These are phyloP conservation scores for Ogataea nonfermentans DNA, from an alignment of 805 yeast genomes.

Conservation along the genomic window DNA sequence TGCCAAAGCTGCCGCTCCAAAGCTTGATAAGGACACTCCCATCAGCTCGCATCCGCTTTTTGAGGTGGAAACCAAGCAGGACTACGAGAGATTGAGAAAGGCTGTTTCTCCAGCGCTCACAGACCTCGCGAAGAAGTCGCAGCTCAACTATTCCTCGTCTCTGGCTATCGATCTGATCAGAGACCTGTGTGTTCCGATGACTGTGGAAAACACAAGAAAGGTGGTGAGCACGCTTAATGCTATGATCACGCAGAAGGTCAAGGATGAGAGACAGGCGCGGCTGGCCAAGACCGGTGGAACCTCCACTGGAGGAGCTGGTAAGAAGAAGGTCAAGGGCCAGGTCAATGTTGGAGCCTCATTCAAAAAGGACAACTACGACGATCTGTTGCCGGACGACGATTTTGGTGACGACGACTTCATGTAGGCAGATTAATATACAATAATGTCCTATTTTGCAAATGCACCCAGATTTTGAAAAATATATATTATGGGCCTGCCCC, in stretches of 20 bases:
- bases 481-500: not conserved
- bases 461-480: slow-evolving; percentile 1
- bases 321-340: slow-evolving; percentile 85
- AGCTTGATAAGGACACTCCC: slow-evolving; percentile 60
- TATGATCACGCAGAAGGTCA: slow-evolving; percentile 77
- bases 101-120: slow-evolving; percentile 61
- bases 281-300: slow-evolving; percentile 80
- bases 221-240: slow-evolving; percentile 83
- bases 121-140: slow-evolving; percentile 57
- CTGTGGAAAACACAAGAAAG: slow-evolving; percentile 80
- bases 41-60: slow-evolving; percentile 77
- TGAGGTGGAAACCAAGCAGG: slow-evolving; percentile 76
- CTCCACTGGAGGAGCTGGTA: slow-evolving; percentile 90
- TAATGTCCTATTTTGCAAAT: not conserved
- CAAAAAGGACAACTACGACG: slow-evolving; percentile 67
- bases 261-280: slow-evolving; percentile 86
- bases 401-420: slow-evolving; percentile 81
- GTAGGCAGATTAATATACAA: slow-evolving; percentile 38
- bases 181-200: slow-evolving; percentile 78
- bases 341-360: slow-evolving; percentile 58
- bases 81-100: slow-evolving; percentile 75
- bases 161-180: slow-evolving; percentile 84
- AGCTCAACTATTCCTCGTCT: slow-evolving; percentile 65
- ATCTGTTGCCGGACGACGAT: slow-evolving; percentile 47
- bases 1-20: slow-evolving; percentile 41